phyloP scores from a whole-genome alignment of 331 rosid species.

The Saraca asoca region DNA sequence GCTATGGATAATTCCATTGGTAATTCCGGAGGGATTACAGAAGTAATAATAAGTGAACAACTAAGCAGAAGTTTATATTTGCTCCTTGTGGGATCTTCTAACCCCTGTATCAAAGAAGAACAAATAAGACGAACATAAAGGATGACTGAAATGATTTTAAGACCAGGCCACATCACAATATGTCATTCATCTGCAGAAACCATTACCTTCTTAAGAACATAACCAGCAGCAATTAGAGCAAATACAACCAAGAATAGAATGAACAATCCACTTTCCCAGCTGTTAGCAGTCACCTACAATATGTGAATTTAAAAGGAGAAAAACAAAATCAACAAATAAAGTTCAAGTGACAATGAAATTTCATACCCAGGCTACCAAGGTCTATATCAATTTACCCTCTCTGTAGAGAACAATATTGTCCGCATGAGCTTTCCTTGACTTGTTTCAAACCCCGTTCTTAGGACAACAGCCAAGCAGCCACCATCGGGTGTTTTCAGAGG shows the following conservation, averaged over 20 bases:
- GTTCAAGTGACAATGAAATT: slow-evolving; percentile 8
- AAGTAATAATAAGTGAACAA: slow-evolving; percentile 98
- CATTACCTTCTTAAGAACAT: slow-evolving; percentile 86
- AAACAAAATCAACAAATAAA: slow-evolving; percentile 7
- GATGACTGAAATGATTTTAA: not conserved
- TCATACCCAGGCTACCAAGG: slow-evolving; percentile 28
- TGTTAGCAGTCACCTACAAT: slow-evolving; percentile 92
- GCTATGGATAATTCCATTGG: slow-evolving; percentile 99
- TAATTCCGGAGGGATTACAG: slow-evolving; percentile 98
- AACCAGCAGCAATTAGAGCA: slow-evolving; percentile 97
- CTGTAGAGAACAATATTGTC: slow-evolving; percentile 94
- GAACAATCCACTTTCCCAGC: slow-evolving; percentile 99
- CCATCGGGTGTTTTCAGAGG: slow-evolving; percentile 90
- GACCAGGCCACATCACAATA: slow-evolving; percentile 16
- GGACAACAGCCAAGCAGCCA: slow-evolving; percentile 93
- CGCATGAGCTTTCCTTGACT: slow-evolving; percentile 99
- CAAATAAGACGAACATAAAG: too few species aligned
- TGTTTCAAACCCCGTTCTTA: slow-evolving; percentile 98
- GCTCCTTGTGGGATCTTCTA: slow-evolving; percentile 99
- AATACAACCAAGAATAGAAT: slow-evolving; percentile 88
- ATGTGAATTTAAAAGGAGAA: slow-evolving; percentile 27
- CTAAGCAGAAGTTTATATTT: slow-evolving; percentile 95
- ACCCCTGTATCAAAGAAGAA: slow-evolving; percentile 58
- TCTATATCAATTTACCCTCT: slow-evolving; percentile 68
- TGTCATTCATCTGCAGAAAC: slow-evolving; percentile 25